Evolutionary conservation across 306 rosid species (phyloP), one percentile per base, ranked within the genome.

Genomic region (Datisca glomerata): DNA sequence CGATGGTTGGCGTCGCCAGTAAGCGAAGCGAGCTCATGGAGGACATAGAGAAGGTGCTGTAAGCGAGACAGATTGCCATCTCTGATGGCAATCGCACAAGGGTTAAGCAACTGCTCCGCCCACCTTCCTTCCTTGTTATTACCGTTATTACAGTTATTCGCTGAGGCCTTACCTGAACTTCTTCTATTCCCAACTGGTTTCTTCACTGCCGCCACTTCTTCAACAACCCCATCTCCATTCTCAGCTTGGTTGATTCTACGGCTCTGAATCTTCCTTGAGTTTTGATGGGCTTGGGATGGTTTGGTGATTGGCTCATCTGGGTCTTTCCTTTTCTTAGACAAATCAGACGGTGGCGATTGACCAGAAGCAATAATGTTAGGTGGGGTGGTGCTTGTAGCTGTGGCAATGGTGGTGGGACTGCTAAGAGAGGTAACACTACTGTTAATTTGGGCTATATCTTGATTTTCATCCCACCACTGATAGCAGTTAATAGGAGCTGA

Each of bases 71-170:
- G 29, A 43, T 87, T 61, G 12, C 85, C 85, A 3, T 45, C 42
- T 0, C 67, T 43, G 43, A 87, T 65, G 39, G 97, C 94, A 7
- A 22, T 21, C 14, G 93, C 94, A 55, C 97, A 82, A 21, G 97
- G 97, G 36, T 76, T 87, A 5, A 82, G 80, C 60, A 87, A 54
- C 51, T 87, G 89, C 59, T 87, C 97, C 4, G 96, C 96, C 97
- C 97, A 87, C 54, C 93, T 82, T 18, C 97, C 97, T 45, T 87
- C 94, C 58, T 72, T 87, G 59, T 55, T 67, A 39, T 65, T 80
- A 27, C 84, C 65, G 35, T 53, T 76, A 63, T 57, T 57, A 34
- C 68, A 19, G 78, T 69, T 86, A 45, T 49, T 82, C 18, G 78
- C 89, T 2, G 61, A 54, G n/a, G 49, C 64, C 64, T 69, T 82